Conservation (phyloP, 148 eudicot genomes). For the Arctostaphylos glauca region DNA sequence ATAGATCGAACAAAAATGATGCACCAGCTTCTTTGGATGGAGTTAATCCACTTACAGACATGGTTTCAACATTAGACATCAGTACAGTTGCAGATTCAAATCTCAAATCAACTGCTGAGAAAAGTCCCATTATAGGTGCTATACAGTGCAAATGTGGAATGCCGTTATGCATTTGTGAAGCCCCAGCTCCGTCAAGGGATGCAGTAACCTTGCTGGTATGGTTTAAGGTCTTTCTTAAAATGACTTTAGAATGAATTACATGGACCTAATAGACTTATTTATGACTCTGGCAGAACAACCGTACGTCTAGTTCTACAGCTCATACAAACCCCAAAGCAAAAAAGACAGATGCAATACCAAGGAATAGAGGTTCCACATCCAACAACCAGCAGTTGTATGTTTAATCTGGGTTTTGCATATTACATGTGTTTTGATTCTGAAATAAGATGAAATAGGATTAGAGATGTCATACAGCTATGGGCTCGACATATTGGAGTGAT, state of each 20-base stretch:
- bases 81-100: constrained; percentile 41
- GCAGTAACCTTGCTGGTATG: constrained; percentile 48
- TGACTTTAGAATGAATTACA: constrained; percentile 11
- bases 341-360: constrained; percentile 50
- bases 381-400: constrained; percentile 63
- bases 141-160: constrained; percentile 93
- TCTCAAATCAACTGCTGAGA: constrained; percentile 26
- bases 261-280: constrained; percentile 16
- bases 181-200: constrained; percentile 47
- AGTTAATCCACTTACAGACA: constrained; percentile 47
- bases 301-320: constrained; percentile 33
- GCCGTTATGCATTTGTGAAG: constrained; percentile 97
- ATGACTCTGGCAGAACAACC: constrained; percentile 26
- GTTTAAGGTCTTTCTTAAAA: constrained; percentile 4
- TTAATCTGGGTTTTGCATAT: constrained; percentile 13
- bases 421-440: background rate
- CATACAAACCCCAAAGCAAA: constrained; percentile 45
- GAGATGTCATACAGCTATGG: background rate
- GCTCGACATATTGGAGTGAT: background rate
- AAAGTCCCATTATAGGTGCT: constrained; percentile 29
- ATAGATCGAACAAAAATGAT: constrained; percentile 38
- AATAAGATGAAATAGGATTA: background rate
- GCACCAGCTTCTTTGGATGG: constrained; percentile 35
- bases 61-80: constrained; percentile 62
- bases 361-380: constrained; percentile 52